Conservation (phyloP, 1,139 yeast species). For the Meyerozyma athensensis region DNA sequence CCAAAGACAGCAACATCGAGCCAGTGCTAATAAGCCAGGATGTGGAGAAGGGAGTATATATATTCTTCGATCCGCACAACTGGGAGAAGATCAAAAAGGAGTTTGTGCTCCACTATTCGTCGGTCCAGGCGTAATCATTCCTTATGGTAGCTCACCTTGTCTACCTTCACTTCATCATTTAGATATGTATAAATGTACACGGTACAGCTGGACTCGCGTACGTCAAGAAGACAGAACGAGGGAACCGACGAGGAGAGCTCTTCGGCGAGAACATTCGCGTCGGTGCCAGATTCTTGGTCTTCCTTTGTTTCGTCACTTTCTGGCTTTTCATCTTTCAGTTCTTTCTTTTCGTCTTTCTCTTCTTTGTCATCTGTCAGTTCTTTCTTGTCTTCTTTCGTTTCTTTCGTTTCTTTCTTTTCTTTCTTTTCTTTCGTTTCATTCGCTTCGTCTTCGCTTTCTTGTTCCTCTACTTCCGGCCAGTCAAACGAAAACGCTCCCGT, state of each 20-base stretch:
- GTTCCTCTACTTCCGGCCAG: constrained; percentile 38
- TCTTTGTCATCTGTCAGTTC: constrained; percentile 8
- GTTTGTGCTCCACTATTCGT: constrained; percentile 62
- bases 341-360: constrained; percentile 10
- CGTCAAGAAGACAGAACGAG: constrained; percentile 82
- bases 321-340: constrained; percentile 1
- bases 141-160: constrained; percentile 77
- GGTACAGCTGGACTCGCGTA: constrained; percentile 72
- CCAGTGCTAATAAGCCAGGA: constrained; percentile 81
- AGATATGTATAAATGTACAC: constrained; percentile 79
- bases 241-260: constrained; percentile 47
- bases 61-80: constrained; percentile 90
- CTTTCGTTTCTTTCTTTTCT: constrained; percentile 18
- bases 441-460: constrained; percentile 40
- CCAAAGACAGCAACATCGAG: constrained; percentile 88
- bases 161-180: constrained; percentile 85
- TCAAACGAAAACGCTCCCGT: constrained; percentile 77
- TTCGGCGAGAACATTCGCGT: constrained; percentile 8
- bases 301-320: constrained; percentile 3
- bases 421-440: constrained; percentile 32
- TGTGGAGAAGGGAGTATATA: constrained; percentile 92
- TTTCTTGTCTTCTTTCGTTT: constrained; percentile 14
- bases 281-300: constrained; percentile 11
- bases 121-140: constrained; percentile 48
- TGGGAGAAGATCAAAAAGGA: constrained; percentile 95